Evolutionary conservation across 2,329 filamentous ascomycete species (phyloP), one percentile per base, ranked within the genome.

Genomic region (Beauveria medogensis): DNA sequence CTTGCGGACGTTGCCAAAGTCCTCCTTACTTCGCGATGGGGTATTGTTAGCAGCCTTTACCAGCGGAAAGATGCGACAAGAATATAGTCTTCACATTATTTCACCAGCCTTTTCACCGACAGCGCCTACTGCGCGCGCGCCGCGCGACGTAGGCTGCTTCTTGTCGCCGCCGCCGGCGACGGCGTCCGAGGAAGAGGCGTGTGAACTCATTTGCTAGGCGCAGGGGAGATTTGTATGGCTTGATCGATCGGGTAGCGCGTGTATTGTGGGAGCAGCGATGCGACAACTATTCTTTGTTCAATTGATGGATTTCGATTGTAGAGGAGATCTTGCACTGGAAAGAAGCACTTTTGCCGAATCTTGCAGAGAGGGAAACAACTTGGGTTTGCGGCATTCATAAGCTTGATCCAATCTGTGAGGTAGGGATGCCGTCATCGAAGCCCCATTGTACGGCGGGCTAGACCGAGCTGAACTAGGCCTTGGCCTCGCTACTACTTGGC

Each of bases 1-100:
- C 18, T 74, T 74, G 66, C 79, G 84, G 60, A 89, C 82, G 64
- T 86, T 85, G 63, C 83, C 80, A 61, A 87, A 86, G 70, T 97
- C 92, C 65, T 92, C 86, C 64, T 84, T 78, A 48, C 83, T 86
- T 64, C 46, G 30, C 20, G 47, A 43, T 18, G 37, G n/a, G 57
- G 61, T 55, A 18, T 58, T 12, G 22, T 48, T 41, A 55, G 43
- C 34, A 34, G 22, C 6, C 16, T 8, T 14, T 22, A 18, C 20
- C 18, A 16, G 18, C 6, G 41, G 4, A 24, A 24, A 14, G 7
- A 43, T 22, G 7, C 47, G 34, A 37, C 34, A 12, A 14, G 4
- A 37, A 37, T 6, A 16, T 37, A 37, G 34, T 37, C 16, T 56
- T 56, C 40, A 63, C 61, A 63, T 22, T 16, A 63, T 53, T 20